Conservation (phyloP, 2,329 filamentous ascomycete genomes). For the Pseudogymnoascus sp. region DNA sequence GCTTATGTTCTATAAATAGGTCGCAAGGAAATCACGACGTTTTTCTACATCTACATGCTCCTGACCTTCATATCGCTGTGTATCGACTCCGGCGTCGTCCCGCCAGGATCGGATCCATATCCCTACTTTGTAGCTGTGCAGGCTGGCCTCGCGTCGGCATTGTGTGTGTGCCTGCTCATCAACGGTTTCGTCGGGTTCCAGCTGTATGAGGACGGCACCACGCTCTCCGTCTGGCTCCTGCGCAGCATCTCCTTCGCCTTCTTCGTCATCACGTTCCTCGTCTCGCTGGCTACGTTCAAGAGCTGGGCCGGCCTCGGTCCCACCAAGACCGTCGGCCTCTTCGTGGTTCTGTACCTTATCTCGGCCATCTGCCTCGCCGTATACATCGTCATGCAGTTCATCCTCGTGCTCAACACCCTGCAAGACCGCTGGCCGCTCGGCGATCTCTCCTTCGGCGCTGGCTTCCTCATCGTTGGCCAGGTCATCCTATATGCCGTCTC, state of each 20-base stretch:
- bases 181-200: conserved; percentile 99
- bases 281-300: conserved; percentile 89
- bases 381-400: conserved; percentile 78
- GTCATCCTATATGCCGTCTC: conserved; percentile 89
- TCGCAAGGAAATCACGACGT: conserved; percentile 66
- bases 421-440: conserved; percentile 94
- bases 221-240: conserved; percentile 86
- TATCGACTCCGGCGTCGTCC: conserved; percentile 86
- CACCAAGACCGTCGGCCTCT: conserved; percentile 78
- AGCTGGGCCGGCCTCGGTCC: conserved; percentile 79
- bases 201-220: conserved; percentile 93
- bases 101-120: conserved; percentile 70
- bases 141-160: conserved; percentile 73
- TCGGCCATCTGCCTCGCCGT: conserved; percentile 81
- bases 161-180: conserved; percentile 83
- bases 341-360: conserved; percentile 84
- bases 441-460: conserved; percentile 80
- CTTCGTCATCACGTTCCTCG: conserved; percentile 78
- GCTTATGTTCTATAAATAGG: conserved; percentile 32
- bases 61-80: conserved; percentile 82
- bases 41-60: conserved; percentile 95
- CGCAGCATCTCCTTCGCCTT: conserved; percentile 69
- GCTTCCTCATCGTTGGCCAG: conserved; percentile 89
- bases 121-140: conserved; percentile 90
- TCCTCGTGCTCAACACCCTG: conserved; percentile 81